A percentile compares a stretch with the other conserved stretches of the same genome.
phyloP scores from a whole-genome alignment of 805 yeast species.

The Lachancea lanzarotensis region DNA sequence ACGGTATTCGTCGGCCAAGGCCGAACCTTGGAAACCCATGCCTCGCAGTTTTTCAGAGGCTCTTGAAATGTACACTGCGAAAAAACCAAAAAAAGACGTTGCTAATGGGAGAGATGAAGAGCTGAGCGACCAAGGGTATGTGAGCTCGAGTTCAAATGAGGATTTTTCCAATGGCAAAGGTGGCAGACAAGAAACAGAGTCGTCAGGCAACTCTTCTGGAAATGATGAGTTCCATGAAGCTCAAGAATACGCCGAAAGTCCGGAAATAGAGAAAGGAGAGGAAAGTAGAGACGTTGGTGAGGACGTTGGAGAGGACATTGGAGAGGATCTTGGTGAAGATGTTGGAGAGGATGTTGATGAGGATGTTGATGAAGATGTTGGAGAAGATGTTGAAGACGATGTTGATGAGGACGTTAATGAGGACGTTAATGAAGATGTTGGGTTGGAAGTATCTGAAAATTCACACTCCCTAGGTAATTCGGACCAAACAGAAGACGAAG shows the following conservation, averaged over 20 bases:
- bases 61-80: constrained; percentile 32
- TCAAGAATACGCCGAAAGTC: constrained; percentile 3
- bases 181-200: constrained; percentile 7
- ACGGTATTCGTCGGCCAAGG: constrained; percentile 52
- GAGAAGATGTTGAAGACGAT: constrained; percentile 31
- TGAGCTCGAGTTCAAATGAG: constrained; percentile 16
- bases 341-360: constrained; percentile 5
- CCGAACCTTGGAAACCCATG: constrained; percentile 52
- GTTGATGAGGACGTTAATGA: constrained; percentile 10
- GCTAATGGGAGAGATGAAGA: constrained; percentile 3
- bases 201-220: not conserved
- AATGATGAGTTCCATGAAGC: constrained; percentile 8
- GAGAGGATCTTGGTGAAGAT: constrained; percentile 19
- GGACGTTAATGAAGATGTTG: constrained; percentile 35
- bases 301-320: constrained; percentile 30
- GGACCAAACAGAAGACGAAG: constrained; percentile 19
- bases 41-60: constrained; percentile 46
- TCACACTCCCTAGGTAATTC: not conserved
- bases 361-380: constrained; percentile 24
- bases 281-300: constrained; percentile 33
- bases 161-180: constrained; percentile 21
- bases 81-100: not conserved
- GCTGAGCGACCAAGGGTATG: constrained; percentile 19
- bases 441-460: constrained; percentile 9
- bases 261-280: constrained; percentile 13